Conservation (phyloP, 352 stramenopile genomes). For the Phytophthora kernoviae region DNA sequence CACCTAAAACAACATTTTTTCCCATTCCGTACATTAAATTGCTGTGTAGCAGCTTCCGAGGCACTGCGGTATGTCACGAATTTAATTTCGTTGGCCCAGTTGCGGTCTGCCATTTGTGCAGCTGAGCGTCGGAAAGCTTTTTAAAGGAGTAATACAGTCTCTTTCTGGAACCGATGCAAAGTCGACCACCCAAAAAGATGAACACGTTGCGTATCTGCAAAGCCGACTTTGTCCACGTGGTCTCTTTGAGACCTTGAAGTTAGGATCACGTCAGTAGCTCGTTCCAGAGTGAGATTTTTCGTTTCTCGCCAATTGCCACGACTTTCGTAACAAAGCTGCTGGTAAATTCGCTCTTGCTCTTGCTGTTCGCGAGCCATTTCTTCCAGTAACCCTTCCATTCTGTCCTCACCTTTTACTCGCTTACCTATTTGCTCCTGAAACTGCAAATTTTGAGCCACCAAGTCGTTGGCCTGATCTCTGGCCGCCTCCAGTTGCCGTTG, state of each 20-base stretch:
- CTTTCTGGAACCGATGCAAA: conserved; percentile 38
- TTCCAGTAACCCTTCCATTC: conserved; percentile 59
- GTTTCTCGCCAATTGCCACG: conserved; percentile 6
- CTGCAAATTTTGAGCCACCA: conserved; percentile 52
- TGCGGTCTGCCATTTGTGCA: conserved; percentile 41
- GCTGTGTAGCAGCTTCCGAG: conserved; percentile 38
- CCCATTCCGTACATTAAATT: conserved; percentile 29
- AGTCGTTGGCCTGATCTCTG: conserved; percentile 30
- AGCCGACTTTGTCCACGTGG: conserved; percentile 43
- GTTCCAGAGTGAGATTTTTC: conserved; percentile 26
- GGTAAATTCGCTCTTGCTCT: conserved; percentile 26
- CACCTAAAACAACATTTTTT: neutral
- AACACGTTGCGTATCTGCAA: conserved; percentile 23
- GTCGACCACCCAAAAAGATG: conserved; percentile 62
- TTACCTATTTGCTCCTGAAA: conserved; percentile 54
- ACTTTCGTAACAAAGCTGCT: conserved; percentile 30
- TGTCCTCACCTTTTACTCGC: conserved; percentile 56
- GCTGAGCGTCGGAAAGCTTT: conserved; percentile 41
- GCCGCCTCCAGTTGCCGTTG: conserved; percentile 39
- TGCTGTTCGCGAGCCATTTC: conserved; percentile 44
- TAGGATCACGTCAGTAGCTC: conserved; percentile 49
- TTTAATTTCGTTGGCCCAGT: conserved; percentile 51
- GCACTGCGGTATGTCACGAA: conserved; percentile 49
- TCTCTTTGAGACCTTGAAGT: conserved; percentile 39
- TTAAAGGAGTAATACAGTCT: conserved; percentile 61